Base-by-base conservation (phyloP, 2,329 filamentous ascomycete genomes). In the Penicillium sp. region DNA sequence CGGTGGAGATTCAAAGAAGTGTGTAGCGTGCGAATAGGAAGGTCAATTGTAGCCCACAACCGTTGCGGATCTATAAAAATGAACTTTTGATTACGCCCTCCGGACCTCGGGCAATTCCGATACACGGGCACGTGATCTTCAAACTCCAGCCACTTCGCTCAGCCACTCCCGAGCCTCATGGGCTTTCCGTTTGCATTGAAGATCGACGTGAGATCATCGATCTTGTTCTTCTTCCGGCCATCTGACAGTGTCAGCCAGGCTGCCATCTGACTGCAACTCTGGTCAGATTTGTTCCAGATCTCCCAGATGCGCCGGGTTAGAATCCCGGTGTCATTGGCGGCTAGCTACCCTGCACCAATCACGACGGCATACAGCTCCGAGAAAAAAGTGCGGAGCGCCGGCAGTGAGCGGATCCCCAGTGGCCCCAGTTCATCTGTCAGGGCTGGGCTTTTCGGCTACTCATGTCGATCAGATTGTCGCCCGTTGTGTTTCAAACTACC, bases 321-420 rank as follows among this genome's bases (percentile, higher is more conserved):
- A 21, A 40, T 50, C 48, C 54, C 56, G 51, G 42, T 18, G 18
- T n/a, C n/a, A 48, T 56, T 59, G 58, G 60, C 60, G 60, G 50
- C 53, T 60, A 53, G 56, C 48, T 54, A 59, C 40, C 16, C 29
- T 32, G 29, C 32, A 27, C 62, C 60, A 63, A 62, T 62, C 50
- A 58, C 46, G 14, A n/a, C 34, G 16, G 34, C 24, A 40, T 39
- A 21, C 42, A 29, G 10, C 1, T 21, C 18, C 56, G 43, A 48
- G 42, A 9, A 50, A 50, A 29, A 24, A 45, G 18, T 46, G 34
- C 31, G 38, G 50, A 55, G 46, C 59, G 44, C 55, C 50, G 58
- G 59, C 46, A 54, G 50, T 46, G 38, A 41, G 56, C 55, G 56
- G 60, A 61, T 62, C 57, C 46, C 47, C 32, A 13, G 11, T 34